These are phyloP conservation scores for Candida hungchunana DNA, from an alignment of 805 yeast genomes.

Conservation along the genomic window DNA sequence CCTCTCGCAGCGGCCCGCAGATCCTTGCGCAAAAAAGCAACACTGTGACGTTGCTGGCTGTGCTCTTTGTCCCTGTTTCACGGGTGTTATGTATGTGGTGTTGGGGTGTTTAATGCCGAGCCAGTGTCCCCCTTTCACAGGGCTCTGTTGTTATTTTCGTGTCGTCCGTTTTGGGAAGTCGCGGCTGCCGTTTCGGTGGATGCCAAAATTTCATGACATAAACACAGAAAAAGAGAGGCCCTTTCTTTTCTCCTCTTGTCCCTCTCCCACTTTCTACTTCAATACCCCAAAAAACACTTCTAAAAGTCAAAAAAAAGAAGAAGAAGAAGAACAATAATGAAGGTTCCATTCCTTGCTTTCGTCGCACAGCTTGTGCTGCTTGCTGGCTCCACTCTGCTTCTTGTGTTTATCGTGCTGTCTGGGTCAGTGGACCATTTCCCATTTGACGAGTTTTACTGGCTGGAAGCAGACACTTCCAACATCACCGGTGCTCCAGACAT, in stretches of 20 bases:
- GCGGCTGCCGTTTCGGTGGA: slow-evolving; percentile 5
- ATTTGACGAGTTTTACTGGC: slow-evolving; percentile 63
- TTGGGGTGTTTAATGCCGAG: background rate
- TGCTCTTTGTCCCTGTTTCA: background rate
- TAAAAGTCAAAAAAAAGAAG: too few relatives aligned
- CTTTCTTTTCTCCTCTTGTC: too few relatives aligned
- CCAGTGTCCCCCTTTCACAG: slow-evolving; percentile 4
- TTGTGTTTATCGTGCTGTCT: slow-evolving; percentile 58
- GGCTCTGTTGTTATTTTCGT: slow-evolving; percentile 6
- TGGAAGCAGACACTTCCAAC: slow-evolving; percentile 60
- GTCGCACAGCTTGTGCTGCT: slow-evolving; percentile 15
- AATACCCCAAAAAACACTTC: too few relatives aligned
- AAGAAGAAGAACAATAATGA: slow-evolving; percentile 7
- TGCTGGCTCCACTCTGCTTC: slow-evolving; percentile 38
- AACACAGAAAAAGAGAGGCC: too few relatives aligned
- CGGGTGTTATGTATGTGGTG: background rate
- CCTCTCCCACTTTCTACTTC: too few relatives aligned
- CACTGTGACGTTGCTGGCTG: too few relatives aligned
- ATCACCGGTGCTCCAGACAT: slow-evolving; percentile 44
- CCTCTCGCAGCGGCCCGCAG: too few relatives aligned
- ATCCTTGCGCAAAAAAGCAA: background rate
- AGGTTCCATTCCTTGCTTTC: slow-evolving; percentile 15
- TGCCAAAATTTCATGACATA: too few relatives aligned
- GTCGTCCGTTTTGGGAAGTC: slow-evolving; percentile 2
- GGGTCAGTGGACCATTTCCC: slow-evolving; percentile 60